Conservation (phyloP, 441 rosid species). For the Croton setiger region DNA sequence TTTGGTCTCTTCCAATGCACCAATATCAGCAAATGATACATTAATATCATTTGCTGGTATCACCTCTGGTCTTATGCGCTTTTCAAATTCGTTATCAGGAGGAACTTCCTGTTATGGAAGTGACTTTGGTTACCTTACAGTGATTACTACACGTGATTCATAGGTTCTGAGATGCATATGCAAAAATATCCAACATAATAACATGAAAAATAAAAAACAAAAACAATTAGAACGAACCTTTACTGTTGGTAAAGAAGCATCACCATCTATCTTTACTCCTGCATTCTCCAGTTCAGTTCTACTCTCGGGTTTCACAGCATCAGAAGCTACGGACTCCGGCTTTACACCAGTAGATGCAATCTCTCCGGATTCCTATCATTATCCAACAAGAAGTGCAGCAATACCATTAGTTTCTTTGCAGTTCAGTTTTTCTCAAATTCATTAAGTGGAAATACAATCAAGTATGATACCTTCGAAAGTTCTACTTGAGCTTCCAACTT, state of each 20-base stretch:
- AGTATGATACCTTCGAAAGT: constrained; percentile 36
- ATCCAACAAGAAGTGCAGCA: constrained; percentile 4
- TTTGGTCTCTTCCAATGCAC: constrained; percentile 83
- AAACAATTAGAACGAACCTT: constrained; percentile 38
- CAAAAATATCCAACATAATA: not conserved
- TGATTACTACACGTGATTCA: not conserved
- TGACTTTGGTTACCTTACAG: not conserved
- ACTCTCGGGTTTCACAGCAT: constrained; percentile 34
- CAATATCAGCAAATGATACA: constrained; percentile 89
- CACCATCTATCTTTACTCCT: constrained; percentile 42
- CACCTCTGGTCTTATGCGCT: constrained; percentile 95
- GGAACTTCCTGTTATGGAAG: constrained; percentile 53
- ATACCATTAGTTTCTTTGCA: not conserved
- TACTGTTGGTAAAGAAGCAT: constrained; percentile 32
- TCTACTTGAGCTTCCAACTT: constrained; percentile 45
- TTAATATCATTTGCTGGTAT: constrained; percentile 93
- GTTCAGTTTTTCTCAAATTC: not conserved
- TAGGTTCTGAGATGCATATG: not conserved
- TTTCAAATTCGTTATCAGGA: constrained; percentile 95
- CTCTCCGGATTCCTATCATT: constrained; percentile 31
- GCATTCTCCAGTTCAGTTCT: constrained; percentile 34
- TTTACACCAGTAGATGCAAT: constrained; percentile 22
- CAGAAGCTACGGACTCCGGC: constrained; percentile 31
- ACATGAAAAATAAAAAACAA: not conserved
- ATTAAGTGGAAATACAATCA: not conserved